Percentiles rank a stretch among this genome's conserved stretches.
phyloP scores from a whole-genome alignment of 257 asterid species.

The Solanum gandarillasii region DNA sequence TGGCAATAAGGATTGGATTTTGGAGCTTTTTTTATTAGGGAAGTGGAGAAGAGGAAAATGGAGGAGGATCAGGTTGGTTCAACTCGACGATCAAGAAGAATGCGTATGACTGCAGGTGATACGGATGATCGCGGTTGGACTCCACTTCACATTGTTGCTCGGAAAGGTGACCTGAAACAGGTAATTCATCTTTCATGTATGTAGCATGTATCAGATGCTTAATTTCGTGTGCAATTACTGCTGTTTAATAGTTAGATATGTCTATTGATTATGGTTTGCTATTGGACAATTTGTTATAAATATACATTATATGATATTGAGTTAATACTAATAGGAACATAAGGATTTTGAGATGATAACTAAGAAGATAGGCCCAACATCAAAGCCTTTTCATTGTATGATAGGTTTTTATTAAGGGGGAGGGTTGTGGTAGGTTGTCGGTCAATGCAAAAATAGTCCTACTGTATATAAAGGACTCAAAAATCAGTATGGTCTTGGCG shows the following conservation, averaged over 20 bases:
- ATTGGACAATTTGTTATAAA: neutral
- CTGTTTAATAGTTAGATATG: neutral
- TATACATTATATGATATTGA: neutral
- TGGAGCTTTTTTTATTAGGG: neutral
- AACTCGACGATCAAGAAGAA: slow-evolving; percentile 29
- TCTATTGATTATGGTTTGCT: neutral
- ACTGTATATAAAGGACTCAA: neutral
- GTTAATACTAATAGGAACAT: neutral
- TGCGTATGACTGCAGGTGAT: slow-evolving; percentile 34
- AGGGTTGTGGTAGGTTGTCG: neutral
- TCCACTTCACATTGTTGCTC: slow-evolving; percentile 60
- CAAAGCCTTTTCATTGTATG: neutral
- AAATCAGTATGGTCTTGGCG: neutral
- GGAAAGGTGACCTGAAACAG: slow-evolving; percentile 84
- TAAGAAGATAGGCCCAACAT: neutral
- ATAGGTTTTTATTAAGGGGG: neutral
- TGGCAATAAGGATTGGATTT: neutral
- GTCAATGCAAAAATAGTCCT: neutral
- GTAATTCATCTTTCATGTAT: slow-evolving; percentile 13
- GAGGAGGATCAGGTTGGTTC: slow-evolving; percentile 39
- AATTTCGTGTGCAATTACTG: neutral
- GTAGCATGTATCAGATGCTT: neutral
- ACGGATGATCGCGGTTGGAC: slow-evolving; percentile 97
- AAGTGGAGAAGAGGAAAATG: slow-evolving; percentile 16
- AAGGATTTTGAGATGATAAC: neutral